Conservation (phyloP, 176 grass and related monocot genomes). For the Musa beccarii region DNA sequence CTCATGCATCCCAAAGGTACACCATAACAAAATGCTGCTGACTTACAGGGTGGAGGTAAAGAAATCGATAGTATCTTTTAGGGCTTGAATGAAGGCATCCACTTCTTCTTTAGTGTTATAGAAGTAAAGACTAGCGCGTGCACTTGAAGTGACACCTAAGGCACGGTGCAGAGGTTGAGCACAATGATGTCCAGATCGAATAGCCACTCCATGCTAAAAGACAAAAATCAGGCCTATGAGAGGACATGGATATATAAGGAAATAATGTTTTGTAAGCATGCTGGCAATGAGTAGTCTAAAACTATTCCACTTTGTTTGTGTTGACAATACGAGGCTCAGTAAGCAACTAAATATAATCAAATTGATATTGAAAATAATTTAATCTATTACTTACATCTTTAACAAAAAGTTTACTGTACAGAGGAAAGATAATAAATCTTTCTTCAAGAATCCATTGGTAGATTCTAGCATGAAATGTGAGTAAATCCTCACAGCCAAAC, state of each 20-base stretch:
- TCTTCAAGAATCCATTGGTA: neutral
- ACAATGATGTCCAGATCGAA: slow-evolving; percentile 92
- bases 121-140: slow-evolving; percentile 82
- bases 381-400: neutral
- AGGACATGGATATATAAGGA: neutral
- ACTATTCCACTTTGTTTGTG: neutral
- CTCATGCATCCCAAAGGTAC: neutral
- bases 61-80: slow-evolving; percentile 60
- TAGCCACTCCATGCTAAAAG: slow-evolving; percentile 71
- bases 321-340: neutral
- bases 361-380: neutral
- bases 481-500: neutral
- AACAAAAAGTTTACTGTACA: neutral
- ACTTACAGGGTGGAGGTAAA: slow-evolving; percentile 36
- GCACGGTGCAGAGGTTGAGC: slow-evolving; percentile 69
- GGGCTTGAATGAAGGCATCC: slow-evolving; percentile 53
- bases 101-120: slow-evolving; percentile 93
- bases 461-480: neutral
- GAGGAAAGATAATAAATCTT: neutral
- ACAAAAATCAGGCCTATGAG: slow-evolving; percentile 2
- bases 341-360: neutral
- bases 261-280: neutral
- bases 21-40: neutral
- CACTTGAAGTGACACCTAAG: slow-evolving; percentile 64
- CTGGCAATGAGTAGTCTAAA: too few relatives aligned